phyloP scores from a whole-genome alignment of 345 rosid genomes.

The Syzygium jambos region DNA sequence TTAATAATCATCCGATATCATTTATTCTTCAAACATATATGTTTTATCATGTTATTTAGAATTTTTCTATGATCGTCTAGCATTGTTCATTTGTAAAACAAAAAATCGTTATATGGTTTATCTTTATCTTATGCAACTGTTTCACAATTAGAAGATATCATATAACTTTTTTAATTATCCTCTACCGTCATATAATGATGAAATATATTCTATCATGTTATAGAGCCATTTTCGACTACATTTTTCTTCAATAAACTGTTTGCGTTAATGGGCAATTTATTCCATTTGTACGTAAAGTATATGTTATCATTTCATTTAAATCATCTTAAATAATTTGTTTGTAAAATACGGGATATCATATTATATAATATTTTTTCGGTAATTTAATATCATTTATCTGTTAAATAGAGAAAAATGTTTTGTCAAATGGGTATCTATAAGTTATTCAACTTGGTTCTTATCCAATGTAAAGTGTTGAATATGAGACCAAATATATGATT shows the following conservation, averaged over 20 bases:
- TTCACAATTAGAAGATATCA: not conserved
- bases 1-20: not conserved
- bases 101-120: not conserved
- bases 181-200: not conserved
- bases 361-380: not conserved
- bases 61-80: not conserved
- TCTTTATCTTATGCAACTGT: not conserved
- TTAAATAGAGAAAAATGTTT: not conserved
- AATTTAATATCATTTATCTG: not conserved
- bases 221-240: not conserved
- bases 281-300: not conserved
- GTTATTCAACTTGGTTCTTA: not conserved
- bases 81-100: not conserved
- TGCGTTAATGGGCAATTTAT: not conserved
- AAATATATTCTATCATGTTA: not conserved
- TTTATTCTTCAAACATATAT: not conserved
- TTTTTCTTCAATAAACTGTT: not conserved
- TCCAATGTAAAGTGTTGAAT: not conserved
- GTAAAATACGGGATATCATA: not conserved
- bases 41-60: not conserved
- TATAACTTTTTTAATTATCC: not conserved
- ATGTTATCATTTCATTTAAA: not conserved
- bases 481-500: not conserved
- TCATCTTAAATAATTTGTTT: not conserved
- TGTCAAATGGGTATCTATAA: not conserved